A percentile compares a stretch with the other conserved stretches of the same genome.
These are phyloP conservation scores for Avicennia marina DNA, from an alignment of 257 asterid species.

Conservation along the genomic window DNA sequence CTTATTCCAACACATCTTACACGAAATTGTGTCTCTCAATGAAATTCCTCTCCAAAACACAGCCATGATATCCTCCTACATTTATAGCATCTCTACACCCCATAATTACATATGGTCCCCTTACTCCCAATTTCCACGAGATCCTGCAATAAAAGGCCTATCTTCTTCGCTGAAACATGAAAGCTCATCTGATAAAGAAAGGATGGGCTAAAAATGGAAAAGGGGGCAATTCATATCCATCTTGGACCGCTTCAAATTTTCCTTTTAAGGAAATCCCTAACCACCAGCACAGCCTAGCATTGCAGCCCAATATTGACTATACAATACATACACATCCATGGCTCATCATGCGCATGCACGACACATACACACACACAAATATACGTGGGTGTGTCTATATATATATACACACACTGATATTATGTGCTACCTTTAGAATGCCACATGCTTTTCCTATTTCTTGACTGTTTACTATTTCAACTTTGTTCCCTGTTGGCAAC, in stretches of 20 bases:
- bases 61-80: too few species aligned
- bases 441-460: slow-evolving; percentile 27
- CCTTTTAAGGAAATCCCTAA: slow-evolving; percentile 36
- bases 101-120: too few species aligned
- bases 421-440: slow-evolving; percentile 19
- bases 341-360: background rate
- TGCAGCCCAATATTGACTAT: too few species aligned
- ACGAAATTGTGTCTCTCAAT: too few species aligned
- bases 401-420: too few species aligned
- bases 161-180: slow-evolving; percentile 32
- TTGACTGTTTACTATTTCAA: slow-evolving; percentile 20
- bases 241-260: slow-evolving; percentile 32
- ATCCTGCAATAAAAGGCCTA: slow-evolving; percentile 32
- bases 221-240: slow-evolving; percentile 27
- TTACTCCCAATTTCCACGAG: slow-evolving; percentile 21
- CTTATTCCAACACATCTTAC: too few species aligned
- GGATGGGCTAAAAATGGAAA: slow-evolving; percentile 36
- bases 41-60: too few species aligned
- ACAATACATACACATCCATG: too few species aligned
- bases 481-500: slow-evolving; percentile 21
- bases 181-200: slow-evolving; percentile 38
- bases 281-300: slow-evolving; percentile 31
- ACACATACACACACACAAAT: background rate
- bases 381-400: background rate
- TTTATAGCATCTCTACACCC: too few species aligned